Evolutionary conservation across 2,329 filamentous ascomycete genomes (phyloP), one percentile per base, ranked within the genome.

Genomic region (Phoma sp.): DNA sequence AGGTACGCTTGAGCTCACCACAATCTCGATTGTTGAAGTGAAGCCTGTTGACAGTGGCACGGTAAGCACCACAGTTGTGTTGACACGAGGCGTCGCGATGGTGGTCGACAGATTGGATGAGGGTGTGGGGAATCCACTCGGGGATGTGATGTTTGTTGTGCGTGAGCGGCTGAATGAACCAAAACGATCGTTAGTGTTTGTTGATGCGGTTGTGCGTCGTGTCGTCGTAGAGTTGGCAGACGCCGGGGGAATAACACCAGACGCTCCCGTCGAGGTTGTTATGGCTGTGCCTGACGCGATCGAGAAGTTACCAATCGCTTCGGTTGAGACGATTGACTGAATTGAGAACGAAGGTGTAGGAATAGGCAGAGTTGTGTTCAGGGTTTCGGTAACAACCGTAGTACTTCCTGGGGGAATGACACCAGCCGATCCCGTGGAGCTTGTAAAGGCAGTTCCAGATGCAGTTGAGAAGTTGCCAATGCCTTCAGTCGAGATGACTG

Each of bases 281-380:
- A 54, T 18, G 7, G 18, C 42, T 42, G 48, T 49, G 12, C 11
- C 36, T 6, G 23, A 34, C 23, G 34, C 32, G 12, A 36, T 29
- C 6, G 60, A 57, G n/a, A 59, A 39, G 18, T 61, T 60, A 4
- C 42, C 40, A 17, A 30, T 30, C 14, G 62, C 60, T 4, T n/a
- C 34, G 2, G 32, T 32, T 12, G 53, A 54, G 25, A 53, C n/a
- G n/a, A n/a, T n/a, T n/a, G n/a, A n/a, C n/a, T n/a, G n/a, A n/a
- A n/a, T n/a, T n/a, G n/a, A n/a, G n/a, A n/a, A n/a, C n/a, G n/a
- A n/a, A 9, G 26, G 21, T n/a, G 50, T 30, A 2, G 43, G 32
- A 14, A 50, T 10, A 2, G 42, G 25, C 6, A 55, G 21, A 3
- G 57, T 48, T 2, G 23, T 20, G 12, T 55, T 57, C 2, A 38